A percentile compares a stretch with the other conserved stretches of the same genome.
Conservation (phyloP, 2,329 filamentous ascomycete species). For the Hypoxylon sp. region DNA sequence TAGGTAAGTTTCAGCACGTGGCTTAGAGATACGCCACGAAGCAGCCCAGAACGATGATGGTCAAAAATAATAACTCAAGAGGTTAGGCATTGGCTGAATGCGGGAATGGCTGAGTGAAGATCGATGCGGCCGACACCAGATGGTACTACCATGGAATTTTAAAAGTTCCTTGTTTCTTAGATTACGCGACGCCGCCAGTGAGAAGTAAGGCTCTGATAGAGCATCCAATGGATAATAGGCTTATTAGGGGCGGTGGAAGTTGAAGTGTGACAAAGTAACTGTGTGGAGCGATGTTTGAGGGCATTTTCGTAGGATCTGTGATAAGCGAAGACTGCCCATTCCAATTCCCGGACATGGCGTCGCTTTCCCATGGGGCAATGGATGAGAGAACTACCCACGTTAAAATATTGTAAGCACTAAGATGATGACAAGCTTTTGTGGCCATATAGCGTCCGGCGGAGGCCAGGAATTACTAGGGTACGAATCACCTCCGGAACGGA, state of each 20-base stretch:
- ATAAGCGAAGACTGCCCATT: not conserved
- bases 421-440: constrained; percentile 5
- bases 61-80: not conserved
- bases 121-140: constrained; percentile 4
- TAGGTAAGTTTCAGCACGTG: not conserved
- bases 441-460: constrained; percentile 2
- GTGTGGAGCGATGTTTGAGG: not conserved
- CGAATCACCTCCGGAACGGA: constrained; percentile 26
- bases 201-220: constrained; percentile 3
- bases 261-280: not conserved
- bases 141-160: not conserved
- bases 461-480: constrained; percentile 10
- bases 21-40: not conserved
- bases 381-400: not conserved
- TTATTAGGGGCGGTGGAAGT: not conserved
- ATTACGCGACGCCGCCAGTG: constrained; percentile 9
- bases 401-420: constrained; percentile 15
- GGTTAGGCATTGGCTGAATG: not conserved
- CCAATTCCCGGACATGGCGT: not conserved
- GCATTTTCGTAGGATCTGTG: constrained; percentile 2
- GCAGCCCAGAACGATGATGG: not conserved
- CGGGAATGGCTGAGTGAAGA: not conserved
- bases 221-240: not conserved
- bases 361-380: constrained; percentile 1
- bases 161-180: constrained; percentile 8